Evolutionary conservation across 495 filamentous ascomycete genomes (phyloP).

Genomic region (Hypoxylon trugodes): DNA sequence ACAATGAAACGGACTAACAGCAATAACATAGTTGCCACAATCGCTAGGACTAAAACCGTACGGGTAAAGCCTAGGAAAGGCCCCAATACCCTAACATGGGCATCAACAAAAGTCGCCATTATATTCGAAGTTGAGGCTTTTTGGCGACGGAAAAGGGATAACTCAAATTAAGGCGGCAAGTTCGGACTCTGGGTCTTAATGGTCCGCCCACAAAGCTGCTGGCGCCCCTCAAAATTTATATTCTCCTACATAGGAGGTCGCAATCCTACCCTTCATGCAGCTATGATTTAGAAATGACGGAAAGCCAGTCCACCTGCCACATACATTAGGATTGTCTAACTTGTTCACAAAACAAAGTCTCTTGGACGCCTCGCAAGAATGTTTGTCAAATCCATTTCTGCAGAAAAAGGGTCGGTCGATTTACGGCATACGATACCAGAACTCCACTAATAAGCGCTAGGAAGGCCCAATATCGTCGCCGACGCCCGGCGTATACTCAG

Average conservation of each 20-base stretch:
- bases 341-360: not conserved
- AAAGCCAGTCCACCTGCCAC: too few species aligned
- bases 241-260: not conserved
- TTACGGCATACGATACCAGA: constrained; percentile 5
- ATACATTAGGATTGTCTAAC: too few species aligned
- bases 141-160: not conserved
- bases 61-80: not conserved
- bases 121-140: not conserved
- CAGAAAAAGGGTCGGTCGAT: constrained; percentile 22
- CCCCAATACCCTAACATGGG: not conserved
- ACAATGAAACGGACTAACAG: constrained; percentile 9
- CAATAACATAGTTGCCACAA: constrained; percentile 2
- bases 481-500: constrained; percentile 12
- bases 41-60: not conserved
- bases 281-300: too few species aligned
- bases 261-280: too few species aligned
- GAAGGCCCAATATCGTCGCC: constrained; percentile 1
- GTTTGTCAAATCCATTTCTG: constrained; percentile 1
- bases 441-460: constrained; percentile 27
- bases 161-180: not conserved
- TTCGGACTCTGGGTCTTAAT: not conserved
- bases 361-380: not conserved
- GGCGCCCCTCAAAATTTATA: constrained; percentile 12
- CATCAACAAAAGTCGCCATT: not conserved
- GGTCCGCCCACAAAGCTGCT: not conserved